Evolutionary conservation across 305 asterid genomes (phyloP).

Genomic region (Withania somnifera): DNA sequence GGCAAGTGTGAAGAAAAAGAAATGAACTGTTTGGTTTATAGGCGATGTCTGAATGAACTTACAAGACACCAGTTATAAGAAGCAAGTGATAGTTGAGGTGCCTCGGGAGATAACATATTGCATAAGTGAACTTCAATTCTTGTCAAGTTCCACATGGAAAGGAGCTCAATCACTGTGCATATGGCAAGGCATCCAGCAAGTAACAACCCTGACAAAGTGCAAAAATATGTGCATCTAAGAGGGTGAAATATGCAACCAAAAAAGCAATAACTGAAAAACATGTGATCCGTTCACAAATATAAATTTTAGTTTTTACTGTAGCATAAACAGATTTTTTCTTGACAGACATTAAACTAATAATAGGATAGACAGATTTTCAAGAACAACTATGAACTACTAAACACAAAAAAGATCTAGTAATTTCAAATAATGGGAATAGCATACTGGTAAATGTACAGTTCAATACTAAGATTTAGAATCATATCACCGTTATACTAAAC

Average conservation of each 20-base stretch:
- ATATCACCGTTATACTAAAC: not conserved
- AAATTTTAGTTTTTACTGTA: not conserved
- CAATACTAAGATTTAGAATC: not conserved
- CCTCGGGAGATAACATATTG: conserved; percentile 91
- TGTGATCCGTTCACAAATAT: not conserved
- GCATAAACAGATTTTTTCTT: not conserved
- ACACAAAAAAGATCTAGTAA: not conserved
- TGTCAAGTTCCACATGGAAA: conserved; percentile 98
- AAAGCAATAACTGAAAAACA: not conserved
- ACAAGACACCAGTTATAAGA: conserved; percentile 94
- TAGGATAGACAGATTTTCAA: not conserved
- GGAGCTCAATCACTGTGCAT: conserved; percentile 76
- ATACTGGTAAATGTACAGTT: not conserved
- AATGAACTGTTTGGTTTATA: not conserved
- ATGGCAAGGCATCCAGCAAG: conserved; percentile 42
- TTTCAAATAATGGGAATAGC: not conserved
- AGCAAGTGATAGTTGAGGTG: conserved; percentile 81
- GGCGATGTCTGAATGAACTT: conserved; percentile 23
- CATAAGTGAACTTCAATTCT: conserved; percentile 92
- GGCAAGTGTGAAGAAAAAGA: not conserved
- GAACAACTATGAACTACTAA: not conserved
- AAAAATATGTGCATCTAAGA: not conserved
- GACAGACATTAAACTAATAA: not conserved
- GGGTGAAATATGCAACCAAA: not conserved
- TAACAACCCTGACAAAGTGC: conserved; percentile 45